phyloP scores from a whole-genome alignment of 177 flowering plant species.

The Vitis hybrid region DNA sequence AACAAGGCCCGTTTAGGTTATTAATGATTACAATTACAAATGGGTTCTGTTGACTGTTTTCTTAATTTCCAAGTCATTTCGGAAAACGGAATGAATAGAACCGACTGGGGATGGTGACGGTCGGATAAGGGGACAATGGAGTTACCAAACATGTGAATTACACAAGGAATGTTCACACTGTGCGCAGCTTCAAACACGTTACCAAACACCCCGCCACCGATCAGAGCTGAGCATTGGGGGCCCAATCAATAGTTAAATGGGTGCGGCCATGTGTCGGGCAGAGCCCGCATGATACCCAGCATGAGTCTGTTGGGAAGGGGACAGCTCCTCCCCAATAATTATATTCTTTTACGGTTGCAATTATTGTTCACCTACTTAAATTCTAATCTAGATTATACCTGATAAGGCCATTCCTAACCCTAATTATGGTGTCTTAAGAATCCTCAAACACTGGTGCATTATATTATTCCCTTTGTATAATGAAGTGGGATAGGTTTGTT shows the following conservation, averaged over 20 bases:
- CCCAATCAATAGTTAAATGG: slow-evolving; percentile 15
- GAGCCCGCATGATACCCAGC: slow-evolving; percentile 24
- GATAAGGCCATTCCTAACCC: slow-evolving; percentile 2
- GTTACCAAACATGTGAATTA: too few species aligned
- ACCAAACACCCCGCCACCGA: not conserved
- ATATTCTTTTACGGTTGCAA: not conserved
- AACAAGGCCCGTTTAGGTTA: too few species aligned
- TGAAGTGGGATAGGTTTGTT: not conserved
- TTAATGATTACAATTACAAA: too few species aligned
- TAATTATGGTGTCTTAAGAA: slow-evolving; percentile 7
- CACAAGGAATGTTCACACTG: too few species aligned
- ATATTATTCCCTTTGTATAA: not conserved
- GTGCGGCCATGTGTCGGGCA: slow-evolving; percentile 30
- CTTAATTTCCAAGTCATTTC: too few species aligned
- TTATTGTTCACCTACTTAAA: slow-evolving; percentile 3
- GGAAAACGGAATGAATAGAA: too few species aligned
- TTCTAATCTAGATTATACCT: not conserved
- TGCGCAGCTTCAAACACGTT: not conserved
- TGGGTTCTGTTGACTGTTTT: too few species aligned
- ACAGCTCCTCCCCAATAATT: slow-evolving; percentile 8
- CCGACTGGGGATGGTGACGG: too few species aligned
- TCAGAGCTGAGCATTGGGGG: not conserved
- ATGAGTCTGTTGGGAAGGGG: slow-evolving; percentile 25
- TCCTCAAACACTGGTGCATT: not conserved
- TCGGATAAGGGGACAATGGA: too few species aligned